These are phyloP conservation scores for Debaryomyces hansenii DNA, from an alignment of 805 yeast species.

Conservation along the genomic window DNA sequence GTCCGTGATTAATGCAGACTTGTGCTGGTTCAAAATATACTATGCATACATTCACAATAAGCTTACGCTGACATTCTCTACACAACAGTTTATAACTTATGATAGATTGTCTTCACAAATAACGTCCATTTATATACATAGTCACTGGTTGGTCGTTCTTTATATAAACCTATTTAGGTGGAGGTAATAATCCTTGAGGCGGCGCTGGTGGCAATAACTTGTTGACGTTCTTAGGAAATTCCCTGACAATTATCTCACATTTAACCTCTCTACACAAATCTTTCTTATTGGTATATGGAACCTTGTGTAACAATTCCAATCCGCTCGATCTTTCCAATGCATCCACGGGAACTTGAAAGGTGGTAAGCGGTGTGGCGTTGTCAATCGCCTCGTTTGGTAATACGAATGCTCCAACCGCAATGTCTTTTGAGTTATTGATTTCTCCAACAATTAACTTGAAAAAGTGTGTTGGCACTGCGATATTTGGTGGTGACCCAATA, in stretches of 20 bases:
- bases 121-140: too few species aligned
- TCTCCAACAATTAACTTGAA: constrained; percentile 91
- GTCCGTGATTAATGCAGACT: too few species aligned
- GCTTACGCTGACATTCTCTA: too few species aligned
- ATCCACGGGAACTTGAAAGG: constrained; percentile 85
- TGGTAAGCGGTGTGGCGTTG: constrained; percentile 66
- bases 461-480: constrained; percentile 98
- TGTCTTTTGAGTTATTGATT: constrained; percentile 34
- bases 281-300: constrained; percentile 54
- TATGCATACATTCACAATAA: too few species aligned
- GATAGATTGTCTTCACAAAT: too few species aligned
- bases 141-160: too few species aligned
- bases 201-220: neutral
- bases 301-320: constrained; percentile 69
- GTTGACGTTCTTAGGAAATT: constrained; percentile 50
- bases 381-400: constrained; percentile 82
- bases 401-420: constrained; percentile 90
- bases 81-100: too few species aligned
- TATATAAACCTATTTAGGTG: neutral
- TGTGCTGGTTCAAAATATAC: too few species aligned
- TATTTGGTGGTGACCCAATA: constrained; percentile 92
- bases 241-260: constrained; percentile 81
- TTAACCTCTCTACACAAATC: constrained; percentile 77
- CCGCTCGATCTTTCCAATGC: constrained; percentile 89
- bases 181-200: neutral